Evolutionary conservation across 2,329 filamentous ascomycete genomes (phyloP), one percentile per base, ranked within the genome.

Genomic region (Ophiostoma triangulosporum): DNA sequence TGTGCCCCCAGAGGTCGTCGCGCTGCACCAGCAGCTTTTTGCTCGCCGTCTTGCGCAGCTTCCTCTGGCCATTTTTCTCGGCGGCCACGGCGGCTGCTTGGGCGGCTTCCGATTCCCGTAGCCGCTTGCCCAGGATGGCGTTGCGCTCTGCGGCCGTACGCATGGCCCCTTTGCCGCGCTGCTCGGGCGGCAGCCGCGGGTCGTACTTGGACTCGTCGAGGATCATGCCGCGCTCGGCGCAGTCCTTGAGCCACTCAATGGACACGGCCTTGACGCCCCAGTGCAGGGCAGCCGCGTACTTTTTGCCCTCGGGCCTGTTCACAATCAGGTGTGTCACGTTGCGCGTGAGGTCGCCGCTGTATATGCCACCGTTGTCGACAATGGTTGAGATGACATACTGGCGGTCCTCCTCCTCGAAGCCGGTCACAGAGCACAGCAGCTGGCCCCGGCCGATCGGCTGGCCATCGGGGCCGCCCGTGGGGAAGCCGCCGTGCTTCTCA

Each of bases 1-100:
- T 94, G 61, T 94, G 88, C 5, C 84, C 84, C 91, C 91, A 97
- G n/a, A 97, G 76, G 27, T 80, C 82, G 61, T 90, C 82, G 60
- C 83, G 84, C 62, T 96, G 89, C 50, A 76, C 85, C 55, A 77
- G 83, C 31, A 97, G 71, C 65, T 88, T 91, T 63, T 84, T 82
- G 66, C 90, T 96, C 22, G 90, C 86, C 6, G 87, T 89, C 62
- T 90, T 85, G 60, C 93, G 81, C 59, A 98, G 69, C 69, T 96
- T 97, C 59, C 89, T 79, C 57, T 80, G 80, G 4, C 84, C 81
- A 9, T 32, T 43, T 8, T 77, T 75, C 38, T 81, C 77, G 4
- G 65, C 62, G 12, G 67, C 66, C 3, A 65, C 62, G 12, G 67
- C 65, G 3, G 68, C 68, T 3, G 67, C 61, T 11, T 69, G 70